Evolutionary conservation across 768 basidiomycete species (phyloP).

Genomic region (Rhizopogon sp.): DNA sequence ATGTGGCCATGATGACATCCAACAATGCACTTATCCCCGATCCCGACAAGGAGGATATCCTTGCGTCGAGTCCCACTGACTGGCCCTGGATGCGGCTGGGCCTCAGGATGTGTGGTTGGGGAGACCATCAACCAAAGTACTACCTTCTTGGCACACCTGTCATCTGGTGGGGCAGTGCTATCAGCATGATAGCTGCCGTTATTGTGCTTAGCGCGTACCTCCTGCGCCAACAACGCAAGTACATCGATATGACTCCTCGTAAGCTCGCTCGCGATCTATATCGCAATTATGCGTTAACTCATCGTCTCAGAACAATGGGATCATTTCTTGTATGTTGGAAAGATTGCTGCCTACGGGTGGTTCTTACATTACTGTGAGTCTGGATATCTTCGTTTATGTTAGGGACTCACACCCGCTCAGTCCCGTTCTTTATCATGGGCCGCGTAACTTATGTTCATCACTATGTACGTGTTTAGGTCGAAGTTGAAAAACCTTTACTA

Average conservation of each 20-base stretch:
- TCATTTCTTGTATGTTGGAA: constrained; percentile 88
- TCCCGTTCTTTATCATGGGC: constrained; percentile 97
- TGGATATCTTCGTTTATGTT: not conserved
- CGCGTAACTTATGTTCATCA: constrained; percentile 96
- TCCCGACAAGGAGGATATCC: constrained; percentile 97
- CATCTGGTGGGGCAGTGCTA: constrained; percentile 82
- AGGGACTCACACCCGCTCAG: constrained; percentile 33
- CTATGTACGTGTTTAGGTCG: constrained; percentile 56
- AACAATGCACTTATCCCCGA: constrained; percentile 98
- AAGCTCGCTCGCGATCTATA: constrained; percentile 25
- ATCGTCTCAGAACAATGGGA: constrained; percentile 75
- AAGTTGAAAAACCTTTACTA: not conserved
- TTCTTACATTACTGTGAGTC: constrained; percentile 79
- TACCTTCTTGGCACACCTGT: constrained; percentile 92
- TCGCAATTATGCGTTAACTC: not conserved
- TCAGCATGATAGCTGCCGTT: constrained; percentile 56
- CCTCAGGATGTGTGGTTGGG: constrained; percentile 97
- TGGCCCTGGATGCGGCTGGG: constrained; percentile 93
- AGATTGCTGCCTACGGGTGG: constrained; percentile 92
- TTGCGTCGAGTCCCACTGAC: constrained; percentile 87
- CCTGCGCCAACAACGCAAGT: constrained; percentile 82
- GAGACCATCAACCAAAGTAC: constrained; percentile 80
- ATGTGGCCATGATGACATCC: constrained; percentile 99
- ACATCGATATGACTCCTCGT: constrained; percentile 87
- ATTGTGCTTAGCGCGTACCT: constrained; percentile 62